phyloP scores from a whole-genome alignment of 345 rosid genomes.

The Angophora floribunda region DNA sequence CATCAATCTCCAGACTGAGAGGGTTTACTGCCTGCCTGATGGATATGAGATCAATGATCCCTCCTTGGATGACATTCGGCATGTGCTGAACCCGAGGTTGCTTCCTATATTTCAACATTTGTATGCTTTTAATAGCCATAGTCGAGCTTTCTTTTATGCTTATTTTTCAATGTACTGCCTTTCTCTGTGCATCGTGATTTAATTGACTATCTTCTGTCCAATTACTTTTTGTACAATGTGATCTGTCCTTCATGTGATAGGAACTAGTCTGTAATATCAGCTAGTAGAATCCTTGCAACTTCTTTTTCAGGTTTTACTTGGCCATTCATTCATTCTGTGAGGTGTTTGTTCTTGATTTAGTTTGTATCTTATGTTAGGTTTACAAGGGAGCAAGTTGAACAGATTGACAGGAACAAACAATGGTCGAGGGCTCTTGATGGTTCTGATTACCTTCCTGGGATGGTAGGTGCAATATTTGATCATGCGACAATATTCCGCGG shows the following conservation, averaged over 20 bases:
- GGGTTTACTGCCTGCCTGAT: conserved; percentile 97
- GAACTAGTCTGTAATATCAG: not conserved
- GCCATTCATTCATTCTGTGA: not conserved
- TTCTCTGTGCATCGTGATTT: not conserved
- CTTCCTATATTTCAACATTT: not conserved
- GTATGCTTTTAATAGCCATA: not conserved
- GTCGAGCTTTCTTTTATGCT: not conserved
- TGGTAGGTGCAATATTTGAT: conserved; percentile 25
- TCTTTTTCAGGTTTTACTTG: not conserved
- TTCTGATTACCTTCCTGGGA: conserved; percentile 98
- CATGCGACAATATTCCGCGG: not conserved
- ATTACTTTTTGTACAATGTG: not conserved
- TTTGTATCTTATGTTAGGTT: conserved; percentile 41
- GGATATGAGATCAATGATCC: conserved; percentile 94
- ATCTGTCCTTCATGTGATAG: not conserved
- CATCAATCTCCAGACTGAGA: conserved; percentile 85
- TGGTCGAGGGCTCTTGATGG: conserved; percentile 99
- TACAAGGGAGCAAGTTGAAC: conserved; percentile 70
- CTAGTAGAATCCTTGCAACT: not conserved
- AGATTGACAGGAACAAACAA: conserved; percentile 74
- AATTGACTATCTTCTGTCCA: not conserved
- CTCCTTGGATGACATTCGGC: conserved; percentile 88
- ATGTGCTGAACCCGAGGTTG: conserved; percentile 91
- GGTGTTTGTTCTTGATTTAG: not conserved
- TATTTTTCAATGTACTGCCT: not conserved